A percentile compares a stretch with the other conserved stretches of the same genome.
phyloP scores from a whole-genome alignment of 164 flowering plant genomes.

The Aristolochia contorta region DNA sequence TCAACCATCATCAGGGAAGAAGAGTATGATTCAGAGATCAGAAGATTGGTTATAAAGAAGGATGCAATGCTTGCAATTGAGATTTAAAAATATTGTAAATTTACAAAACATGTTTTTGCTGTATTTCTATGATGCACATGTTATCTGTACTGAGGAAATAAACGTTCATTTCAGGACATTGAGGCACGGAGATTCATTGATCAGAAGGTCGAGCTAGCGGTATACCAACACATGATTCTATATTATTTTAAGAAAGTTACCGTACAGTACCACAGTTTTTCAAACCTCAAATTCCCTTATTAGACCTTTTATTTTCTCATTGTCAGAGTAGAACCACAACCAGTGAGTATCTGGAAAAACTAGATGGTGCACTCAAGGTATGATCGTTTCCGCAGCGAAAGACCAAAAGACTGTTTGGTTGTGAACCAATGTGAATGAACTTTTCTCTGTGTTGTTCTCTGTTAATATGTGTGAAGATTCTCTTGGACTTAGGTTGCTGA shows the following conservation, averaged over 20 bases:
- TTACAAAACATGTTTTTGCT: not conserved
- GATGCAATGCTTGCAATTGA: too few relatives aligned
- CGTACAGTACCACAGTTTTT: too few relatives aligned
- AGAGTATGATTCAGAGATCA: too few relatives aligned
- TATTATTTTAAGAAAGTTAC: too few relatives aligned
- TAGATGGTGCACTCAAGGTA: slow-evolving; percentile 87
- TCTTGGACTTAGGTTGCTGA: slow-evolving; percentile 46
- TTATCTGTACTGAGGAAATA: not conserved
- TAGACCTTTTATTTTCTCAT: slow-evolving; percentile 1
- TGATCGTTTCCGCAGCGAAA: not conserved
- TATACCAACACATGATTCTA: slow-evolving; percentile 11
- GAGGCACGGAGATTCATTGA: slow-evolving; percentile 60
- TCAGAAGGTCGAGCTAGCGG: slow-evolving; percentile 78
- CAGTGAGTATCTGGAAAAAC: slow-evolving; percentile 46
- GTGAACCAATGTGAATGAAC: too few relatives aligned
- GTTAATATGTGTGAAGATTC: not conserved
- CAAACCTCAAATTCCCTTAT: not conserved
- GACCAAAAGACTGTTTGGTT: too few relatives aligned
- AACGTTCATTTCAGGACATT: slow-evolving; percentile 40
- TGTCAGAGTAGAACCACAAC: slow-evolving; percentile 85
- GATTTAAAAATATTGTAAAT: too few relatives aligned
- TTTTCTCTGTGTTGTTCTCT: too few relatives aligned
- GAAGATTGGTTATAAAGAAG: too few relatives aligned
- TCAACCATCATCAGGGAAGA: too few relatives aligned
- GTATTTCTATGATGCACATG: not conserved